phyloP scores from a whole-genome alignment of 441 rosid genomes.

The Manihot esculenta region DNA sequence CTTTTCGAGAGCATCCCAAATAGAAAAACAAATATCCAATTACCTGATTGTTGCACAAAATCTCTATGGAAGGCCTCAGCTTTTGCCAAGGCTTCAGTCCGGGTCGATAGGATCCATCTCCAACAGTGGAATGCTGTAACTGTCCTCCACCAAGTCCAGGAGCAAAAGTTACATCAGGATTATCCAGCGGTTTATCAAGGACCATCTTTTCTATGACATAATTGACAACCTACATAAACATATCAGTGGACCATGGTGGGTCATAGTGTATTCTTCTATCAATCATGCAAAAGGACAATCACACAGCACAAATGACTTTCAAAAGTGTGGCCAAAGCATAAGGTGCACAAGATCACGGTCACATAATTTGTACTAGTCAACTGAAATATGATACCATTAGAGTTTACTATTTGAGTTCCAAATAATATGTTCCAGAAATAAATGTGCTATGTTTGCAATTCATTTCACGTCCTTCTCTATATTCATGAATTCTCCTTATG shows the following conservation, averaged over 20 bases:
- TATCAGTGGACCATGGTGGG: background rate
- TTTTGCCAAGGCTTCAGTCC: conserved; percentile 86
- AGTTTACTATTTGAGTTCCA: no score
- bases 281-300: background rate
- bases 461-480: background rate
- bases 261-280: background rate
- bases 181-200: conserved; percentile 81
- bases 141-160: conserved; percentile 70
- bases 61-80: conserved; percentile 86
- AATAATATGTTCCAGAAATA: background rate
- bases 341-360: no score
- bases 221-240: conserved; percentile 70
- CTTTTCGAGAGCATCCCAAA: conserved; percentile 1
- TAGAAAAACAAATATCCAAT: conserved; percentile 26
- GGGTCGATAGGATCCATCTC: conserved; percentile 67
- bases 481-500: background rate
- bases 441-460: background rate
- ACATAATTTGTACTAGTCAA: no score
- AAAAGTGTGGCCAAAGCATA: no score
- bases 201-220: conserved; percentile 98
- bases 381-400: no score
- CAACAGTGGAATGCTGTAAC: conserved; percentile 56
- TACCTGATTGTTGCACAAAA: conserved; percentile 97
- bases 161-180: conserved; percentile 62
- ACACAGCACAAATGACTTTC: background rate